phyloP scores from a whole-genome alignment of 2,329 filamentous ascomycete species.

The Raffaelea deltoideospora region DNA sequence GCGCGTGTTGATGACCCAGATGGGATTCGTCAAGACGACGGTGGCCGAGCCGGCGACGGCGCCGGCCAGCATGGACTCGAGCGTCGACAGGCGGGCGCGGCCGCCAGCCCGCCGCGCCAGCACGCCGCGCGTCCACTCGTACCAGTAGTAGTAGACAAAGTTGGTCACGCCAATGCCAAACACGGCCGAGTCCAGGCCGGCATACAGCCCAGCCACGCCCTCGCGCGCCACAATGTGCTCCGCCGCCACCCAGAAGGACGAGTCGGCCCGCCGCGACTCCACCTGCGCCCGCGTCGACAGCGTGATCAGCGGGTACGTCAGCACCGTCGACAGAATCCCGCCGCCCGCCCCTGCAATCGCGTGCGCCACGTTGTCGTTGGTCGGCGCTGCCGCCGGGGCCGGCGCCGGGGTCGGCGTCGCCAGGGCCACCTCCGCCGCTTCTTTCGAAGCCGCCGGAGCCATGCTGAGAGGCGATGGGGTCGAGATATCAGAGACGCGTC shows the following conservation, averaged over 20 bases:
- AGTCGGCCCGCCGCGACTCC: slow-evolving; percentile 85
- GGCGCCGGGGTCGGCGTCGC: slow-evolving; percentile 16
- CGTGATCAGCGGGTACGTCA: slow-evolving; percentile 97
- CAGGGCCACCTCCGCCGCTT: slow-evolving; percentile 1
- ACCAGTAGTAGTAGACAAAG: slow-evolving; percentile 99
- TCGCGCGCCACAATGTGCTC: slow-evolving; percentile 82
- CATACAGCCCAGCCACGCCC: slow-evolving; percentile 76
- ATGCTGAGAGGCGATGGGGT: background rate
- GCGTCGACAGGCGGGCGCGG: slow-evolving; percentile 62
- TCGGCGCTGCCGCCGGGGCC: slow-evolving; percentile 50
- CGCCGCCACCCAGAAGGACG: slow-evolving; percentile 69
- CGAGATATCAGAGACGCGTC: too few species aligned
- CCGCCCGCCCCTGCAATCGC: slow-evolving; percentile 86
- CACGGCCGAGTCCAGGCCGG: slow-evolving; percentile 82
- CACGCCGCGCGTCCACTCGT: slow-evolving; percentile 84
- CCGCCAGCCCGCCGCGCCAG: slow-evolving; percentile 67
- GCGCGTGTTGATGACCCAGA: slow-evolving; percentile 97
- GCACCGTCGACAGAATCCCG: slow-evolving; percentile 84
- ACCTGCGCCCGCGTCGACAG: slow-evolving; percentile 95
- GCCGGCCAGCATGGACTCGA: slow-evolving; percentile 90
- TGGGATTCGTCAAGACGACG: slow-evolving; percentile 92
- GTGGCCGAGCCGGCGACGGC: slow-evolving; percentile 88
- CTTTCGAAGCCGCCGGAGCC: slow-evolving; percentile 9
- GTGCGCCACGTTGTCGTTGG: slow-evolving; percentile 94
- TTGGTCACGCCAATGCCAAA: slow-evolving; percentile 98